Evolutionary conservation across 192 early-diverging fungal species (phyloP), one percentile per base, ranked within the genome.

Genomic region (Mortierella claussenii): DNA sequence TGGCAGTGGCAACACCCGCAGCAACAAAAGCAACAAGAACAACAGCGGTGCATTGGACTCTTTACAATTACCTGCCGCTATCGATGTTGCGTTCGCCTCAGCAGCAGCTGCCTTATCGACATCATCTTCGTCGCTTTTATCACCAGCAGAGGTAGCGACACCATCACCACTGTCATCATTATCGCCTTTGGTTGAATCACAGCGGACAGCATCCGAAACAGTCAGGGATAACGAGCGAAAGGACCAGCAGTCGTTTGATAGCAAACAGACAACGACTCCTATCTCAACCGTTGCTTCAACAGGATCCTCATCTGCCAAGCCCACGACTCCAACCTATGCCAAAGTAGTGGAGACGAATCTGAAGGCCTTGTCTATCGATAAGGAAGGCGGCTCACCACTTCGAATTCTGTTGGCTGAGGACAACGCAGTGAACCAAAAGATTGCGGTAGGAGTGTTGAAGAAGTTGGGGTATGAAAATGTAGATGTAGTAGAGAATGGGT

Each of bases 371-470:
- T 51, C 30, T 11, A 76, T 76, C 20, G 32, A 67, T 23, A n/a
- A n/a, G n/a, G n/a, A n/a, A n/a, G n/a, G n/a, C n/a, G 73, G 52
- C 21, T 17, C 30, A 2, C 73, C 73, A 34, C 59, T 76, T 12
- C 57, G 73, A 13, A 76, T 76, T n/a, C 46, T 76, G 36, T 40
- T 76, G 8, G 73, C 73, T n/a, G 73, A 76, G 40, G 73, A 76
- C 49, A 76, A 76, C 50, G 30, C 34, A 76, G 82, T 86, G 27
- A 86, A 86, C 45, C 85, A 86, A 65, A 83, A 82, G 57, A 82
- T 86, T 31, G 82, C 82, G 20, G 70, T 83, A 11, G 80, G 82
- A n/a, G 82, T 86, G 23, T 56, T 86, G 24, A 86, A 83, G 42
- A 57, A 82, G 30, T 55, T 86, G 15, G 84, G 84, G 0, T 86